Base-by-base conservation (phyloP, 148 eudicot species). In the Persicaria tinctoria region DNA sequence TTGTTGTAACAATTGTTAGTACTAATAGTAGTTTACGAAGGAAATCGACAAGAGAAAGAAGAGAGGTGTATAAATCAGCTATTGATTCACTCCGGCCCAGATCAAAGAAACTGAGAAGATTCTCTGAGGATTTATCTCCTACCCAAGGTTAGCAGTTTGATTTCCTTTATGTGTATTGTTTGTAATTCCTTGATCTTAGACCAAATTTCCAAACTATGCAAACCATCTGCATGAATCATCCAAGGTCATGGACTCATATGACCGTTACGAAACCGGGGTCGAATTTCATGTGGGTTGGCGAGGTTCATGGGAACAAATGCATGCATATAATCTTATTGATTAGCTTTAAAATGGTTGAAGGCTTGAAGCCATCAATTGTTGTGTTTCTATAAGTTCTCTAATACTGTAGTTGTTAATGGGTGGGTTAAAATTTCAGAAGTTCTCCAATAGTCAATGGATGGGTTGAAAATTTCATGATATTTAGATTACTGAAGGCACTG, bases 81-180 rank as follows among this genome's bases (percentile, higher is more conserved):
- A 78, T 27, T 49, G 85, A 72, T 59, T 73, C 81, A 20, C 57
- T 63, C 63, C 76, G 13, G 70, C 49, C 53, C 51, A 81, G 62
- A 38, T 9, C 11, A 68, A 45, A 83, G 63, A 78, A 88, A 82
- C 75, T 85, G 81, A 79, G 56, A 46, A 49, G 59, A 75, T 56
- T 49, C 63, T 50, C 72, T 18, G 85, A 74, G 73, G 44, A 74
- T 63, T 80, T 49, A 72, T 71, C 79, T 69, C 75, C 70, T 50
- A 50, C 71, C 69, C 76, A 79, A 80, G 89, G 91, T 87, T 54
- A 55, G 77, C 8, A 77, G 70, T 41, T 66, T 41, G 27, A 57
- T 44, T 5, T 60, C 51, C 51, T 59, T 81, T 27, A 56, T 1
- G 7, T 62, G 57, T 45, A 47, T 48, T 57, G 51, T 16, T 57